Evolutionary conservation across 2,329 filamentous ascomycete genomes (phyloP), one percentile per base, ranked within the genome.

Genomic region (Nigrograna mackinnonii): DNA sequence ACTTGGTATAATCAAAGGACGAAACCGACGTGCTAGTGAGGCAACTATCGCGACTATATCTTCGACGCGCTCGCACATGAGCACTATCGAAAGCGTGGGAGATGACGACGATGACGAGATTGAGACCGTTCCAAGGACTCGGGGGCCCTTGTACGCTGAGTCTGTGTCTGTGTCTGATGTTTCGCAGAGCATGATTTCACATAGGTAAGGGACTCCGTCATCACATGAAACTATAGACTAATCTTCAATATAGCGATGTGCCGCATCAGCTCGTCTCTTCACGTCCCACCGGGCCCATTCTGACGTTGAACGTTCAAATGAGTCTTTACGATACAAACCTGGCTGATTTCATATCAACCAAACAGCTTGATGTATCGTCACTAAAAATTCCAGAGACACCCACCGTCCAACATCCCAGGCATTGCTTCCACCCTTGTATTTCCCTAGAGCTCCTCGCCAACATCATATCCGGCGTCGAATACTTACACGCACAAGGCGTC

Each of bases 221-320:
- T 21, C 31, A 6, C n/a, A 12, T 20, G 33, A 12, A 35, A 31
- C 18, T 6, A 18, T 36, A 19, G 26, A 14, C 19, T 20, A 20
- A 4, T 22, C 24, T 22, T 22, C 17, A 7, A 22, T n/a, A 22
- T 22, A 66, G 62, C 50, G 62, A 68, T 19, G 44, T 54, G 7
- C 57, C 60, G 0, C 43, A 32, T n/a, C 50, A 60, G 7, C 45
- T 64, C 12, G 37, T 64, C 13, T 41, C 57, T 17, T 34, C 44
- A 2, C 54, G 53, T 21, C 38, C 26, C 1, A 17, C 39, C 13
- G 64, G 63, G 7, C 62, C 64, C 5, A 41, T 62, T 34, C 54
- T 83, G 9, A 77, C 78, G 4, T 70, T 86, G 6, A 83, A 85
- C 58, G 82, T 86, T n/a, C 83, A 86, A 55, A 86, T 86, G 82